Conservation (phyloP, 257 asterid genomes). For the Solanum bulbocastanum region DNA sequence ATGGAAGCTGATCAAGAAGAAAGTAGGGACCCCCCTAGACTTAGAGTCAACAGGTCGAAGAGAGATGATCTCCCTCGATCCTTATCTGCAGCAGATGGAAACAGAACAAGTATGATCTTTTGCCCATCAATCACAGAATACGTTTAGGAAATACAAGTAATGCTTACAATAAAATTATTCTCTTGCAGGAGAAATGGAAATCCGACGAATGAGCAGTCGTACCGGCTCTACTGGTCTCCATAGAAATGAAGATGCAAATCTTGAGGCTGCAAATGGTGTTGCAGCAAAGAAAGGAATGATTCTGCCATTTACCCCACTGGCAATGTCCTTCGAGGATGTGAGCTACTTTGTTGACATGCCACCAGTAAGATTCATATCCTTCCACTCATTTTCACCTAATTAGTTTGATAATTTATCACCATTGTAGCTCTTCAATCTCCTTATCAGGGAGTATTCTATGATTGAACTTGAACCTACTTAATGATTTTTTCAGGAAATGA, state of each 20-base stretch:
- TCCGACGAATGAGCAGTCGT: slow-evolving; percentile 49
- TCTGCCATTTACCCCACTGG: slow-evolving; percentile 49
- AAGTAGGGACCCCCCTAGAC: slow-evolving; percentile 32
- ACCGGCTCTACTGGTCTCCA: slow-evolving; percentile 7
- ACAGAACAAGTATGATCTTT: slow-evolving; percentile 38
- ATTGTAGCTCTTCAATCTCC: background rate
- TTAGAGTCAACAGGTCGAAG: slow-evolving; percentile 32
- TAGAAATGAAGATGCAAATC: slow-evolving; percentile 8
- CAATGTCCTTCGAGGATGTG: slow-evolving; percentile 43
- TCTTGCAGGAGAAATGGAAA: slow-evolving; percentile 53
- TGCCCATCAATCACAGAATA: background rate
- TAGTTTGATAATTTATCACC: background rate
- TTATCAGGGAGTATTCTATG: background rate
- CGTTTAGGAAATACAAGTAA: background rate
- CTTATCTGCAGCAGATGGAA: slow-evolving; percentile 40
- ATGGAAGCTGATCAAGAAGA: slow-evolving; percentile 43
- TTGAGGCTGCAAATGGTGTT: slow-evolving; percentile 16
- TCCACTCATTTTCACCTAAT: background rate
- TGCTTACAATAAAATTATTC: background rate
- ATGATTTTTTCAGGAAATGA: slow-evolving; percentile 32
- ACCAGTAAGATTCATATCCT: slow-evolving; percentile 22
- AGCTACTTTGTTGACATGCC: slow-evolving; percentile 54
- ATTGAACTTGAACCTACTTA: background rate
- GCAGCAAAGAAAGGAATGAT: slow-evolving; percentile 51
- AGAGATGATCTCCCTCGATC: slow-evolving; percentile 33